Evolutionary conservation across 2,329 filamentous ascomycete species (phyloP), one percentile per base, ranked within the genome.

Genomic region (Cladophialophora chaetospira): DNA sequence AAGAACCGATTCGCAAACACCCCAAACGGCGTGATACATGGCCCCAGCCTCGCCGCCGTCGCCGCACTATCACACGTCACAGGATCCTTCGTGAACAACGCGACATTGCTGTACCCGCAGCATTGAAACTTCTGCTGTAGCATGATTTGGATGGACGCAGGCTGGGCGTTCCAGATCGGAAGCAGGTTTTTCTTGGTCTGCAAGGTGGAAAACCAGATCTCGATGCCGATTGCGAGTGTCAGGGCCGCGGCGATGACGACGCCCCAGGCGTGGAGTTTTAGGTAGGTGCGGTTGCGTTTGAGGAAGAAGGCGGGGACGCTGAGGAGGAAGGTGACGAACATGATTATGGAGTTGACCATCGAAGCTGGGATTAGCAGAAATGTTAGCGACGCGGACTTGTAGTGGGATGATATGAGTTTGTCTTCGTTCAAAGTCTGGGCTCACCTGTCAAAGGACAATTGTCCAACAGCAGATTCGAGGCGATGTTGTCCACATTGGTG

Each of bases 21-120:
- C 21, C 82, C 82, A 65, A 94, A 85, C 1, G 85, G 80, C 1
- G 80, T 77, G 13, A 88, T 81, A 70, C 89, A 94, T 6, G 88
- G 88, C 55, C 81, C 79, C 69, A 87, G 82, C 31, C 88, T 79
- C 11, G 87, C 85, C 1, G 89, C 88, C 33, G 86, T 82, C 2
- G 88, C 83, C 5, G 87, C 83, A 68, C 85, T 89, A 8, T 84
- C 80, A 71, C 89, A 94, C 1, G 80, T 83, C 4, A 71, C 63
- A n/a, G n/a, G n/a, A 66, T 92, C 86, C 54, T 82, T 84, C 62
- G 90, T 78, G 70, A 92, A 93, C 10, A 83, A 80, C 3, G 85
- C 87, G 71, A 81, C 84, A 74, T 91, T 90, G 65, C 82, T 75
- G 75, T 89, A 94, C 60, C 89, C 89, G 66, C 89, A 94, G 82